Evolutionary conservation across 257 asterid species (phyloP).

Genomic region (Asclepias syriaca): DNA sequence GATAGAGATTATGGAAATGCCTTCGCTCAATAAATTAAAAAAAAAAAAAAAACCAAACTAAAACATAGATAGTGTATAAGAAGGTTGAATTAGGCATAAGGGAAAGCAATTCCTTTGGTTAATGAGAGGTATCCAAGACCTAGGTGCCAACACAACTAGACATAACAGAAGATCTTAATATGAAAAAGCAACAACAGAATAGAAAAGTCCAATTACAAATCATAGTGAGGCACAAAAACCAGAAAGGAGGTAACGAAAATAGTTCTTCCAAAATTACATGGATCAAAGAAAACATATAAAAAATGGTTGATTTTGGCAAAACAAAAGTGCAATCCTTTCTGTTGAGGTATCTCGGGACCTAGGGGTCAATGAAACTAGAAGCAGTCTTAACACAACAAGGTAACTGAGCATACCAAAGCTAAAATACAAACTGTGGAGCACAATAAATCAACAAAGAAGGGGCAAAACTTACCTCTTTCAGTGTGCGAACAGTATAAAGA

Average conservation of each 20-base stretch:
- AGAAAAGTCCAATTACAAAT: not conserved
- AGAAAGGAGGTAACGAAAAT: not conserved
- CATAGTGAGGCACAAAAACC: not conserved
- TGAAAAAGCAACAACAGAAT: not conserved
- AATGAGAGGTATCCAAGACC: too few species aligned
- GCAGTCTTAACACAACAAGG: not conserved
- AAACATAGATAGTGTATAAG: not conserved
- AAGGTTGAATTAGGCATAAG: not conserved
- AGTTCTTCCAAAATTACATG: not conserved
- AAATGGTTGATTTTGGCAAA: not conserved
- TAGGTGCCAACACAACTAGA: not conserved
- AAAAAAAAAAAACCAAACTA: not conserved
- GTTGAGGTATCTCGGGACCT: not conserved
- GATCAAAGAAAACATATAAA: not conserved
- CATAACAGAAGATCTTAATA: not conserved
- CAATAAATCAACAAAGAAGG: not conserved
- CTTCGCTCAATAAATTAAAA: not conserved
- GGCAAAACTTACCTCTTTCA: constrained; percentile 65
- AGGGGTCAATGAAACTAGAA: not conserved
- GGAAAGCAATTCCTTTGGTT: not conserved
- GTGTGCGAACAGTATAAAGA: constrained; percentile 82
- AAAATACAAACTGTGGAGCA: not conserved
- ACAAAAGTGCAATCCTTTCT: not conserved
- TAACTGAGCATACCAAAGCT: not conserved
- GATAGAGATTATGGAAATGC: not conserved